Conservation (phyloP, 441 rosid species). For the Theobroma grandiflorum region DNA sequence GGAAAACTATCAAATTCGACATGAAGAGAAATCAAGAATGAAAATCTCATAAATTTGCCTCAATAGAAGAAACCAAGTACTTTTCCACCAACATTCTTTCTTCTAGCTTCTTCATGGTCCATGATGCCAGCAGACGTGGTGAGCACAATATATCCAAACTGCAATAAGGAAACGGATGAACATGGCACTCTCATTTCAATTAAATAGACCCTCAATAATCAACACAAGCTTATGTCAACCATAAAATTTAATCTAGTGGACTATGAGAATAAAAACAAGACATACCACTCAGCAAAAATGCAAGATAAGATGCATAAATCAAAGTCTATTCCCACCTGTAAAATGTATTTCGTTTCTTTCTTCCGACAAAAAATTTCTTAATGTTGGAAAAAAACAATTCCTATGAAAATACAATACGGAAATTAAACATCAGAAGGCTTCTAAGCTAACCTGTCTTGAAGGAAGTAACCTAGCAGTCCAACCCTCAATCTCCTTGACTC, state of each 20-base stretch:
- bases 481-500: constrained; percentile 68
- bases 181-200: neutral
- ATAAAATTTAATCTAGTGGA: neutral
- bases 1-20: neutral
- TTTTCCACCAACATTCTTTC: constrained; percentile 81
- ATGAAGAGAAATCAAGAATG: constrained; percentile 7
- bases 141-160: constrained; percentile 77
- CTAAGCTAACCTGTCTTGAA: constrained; percentile 60
- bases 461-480: constrained; percentile 77
- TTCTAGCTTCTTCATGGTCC: constrained; percentile 84
- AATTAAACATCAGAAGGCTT: neutral
- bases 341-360: neutral
- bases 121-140: constrained; percentile 79
- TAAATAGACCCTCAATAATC: neutral
- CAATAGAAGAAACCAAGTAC: constrained; percentile 73
- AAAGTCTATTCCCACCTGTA: neutral
- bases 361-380: neutral
- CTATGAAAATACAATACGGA: neutral
- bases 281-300: neutral
- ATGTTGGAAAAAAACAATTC: neutral
- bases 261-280: neutral
- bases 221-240: neutral
- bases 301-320: neutral
- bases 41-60: constrained; percentile 16
- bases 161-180: constrained; percentile 18